A percentile compares a stretch with the other conserved stretches of the same genome.
These are phyloP conservation scores for Aquilaria malaccensis DNA, from an alignment of 345 rosid genomes.

Conservation along the genomic window DNA sequence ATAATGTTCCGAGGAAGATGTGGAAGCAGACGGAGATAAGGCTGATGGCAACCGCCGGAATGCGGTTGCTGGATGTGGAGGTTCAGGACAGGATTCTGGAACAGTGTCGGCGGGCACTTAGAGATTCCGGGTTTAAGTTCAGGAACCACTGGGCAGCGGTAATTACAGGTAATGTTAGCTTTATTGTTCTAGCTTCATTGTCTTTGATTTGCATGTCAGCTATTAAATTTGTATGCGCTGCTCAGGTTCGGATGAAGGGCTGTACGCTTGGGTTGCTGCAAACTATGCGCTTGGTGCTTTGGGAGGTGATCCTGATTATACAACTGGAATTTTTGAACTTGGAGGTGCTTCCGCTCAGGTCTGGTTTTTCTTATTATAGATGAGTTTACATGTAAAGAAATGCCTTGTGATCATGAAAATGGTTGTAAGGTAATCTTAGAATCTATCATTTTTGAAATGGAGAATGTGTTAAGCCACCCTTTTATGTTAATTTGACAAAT, in stretches of 20 bases:
- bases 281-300: constrained; percentile 74
- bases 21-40: constrained; percentile 72
- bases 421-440: too few relatives aligned
- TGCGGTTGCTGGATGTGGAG: constrained; percentile 55
- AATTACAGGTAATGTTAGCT: constrained; percentile 47
- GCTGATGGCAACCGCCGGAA: constrained; percentile 94
- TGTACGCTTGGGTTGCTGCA: constrained; percentile 93
- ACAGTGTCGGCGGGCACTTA: constrained; percentile 43
- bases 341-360: constrained; percentile 99
- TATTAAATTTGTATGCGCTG: constrained; percentile 14
- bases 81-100: constrained; percentile 54
- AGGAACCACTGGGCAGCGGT: constrained; percentile 73
- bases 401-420: not conserved
- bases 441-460: too few relatives aligned
- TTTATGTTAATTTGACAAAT: too few relatives aligned
- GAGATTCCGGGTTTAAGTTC: constrained; percentile 60
- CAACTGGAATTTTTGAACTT: constrained; percentile 91
- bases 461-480: too few relatives aligned
- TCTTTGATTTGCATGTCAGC: not conserved
- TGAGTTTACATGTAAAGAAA: not conserved
- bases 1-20: constrained; percentile 39
- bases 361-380: constrained; percentile 8
- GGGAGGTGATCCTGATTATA: constrained; percentile 66
- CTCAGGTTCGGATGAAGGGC: constrained; percentile 93
- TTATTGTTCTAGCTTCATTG: not conserved